Percentiles rank a stretch among this genome's conserved stretches.
Evolutionary conservation across 495 filamentous ascomycete genomes (phyloP).

Genomic region (Penicillium crystallinum): DNA sequence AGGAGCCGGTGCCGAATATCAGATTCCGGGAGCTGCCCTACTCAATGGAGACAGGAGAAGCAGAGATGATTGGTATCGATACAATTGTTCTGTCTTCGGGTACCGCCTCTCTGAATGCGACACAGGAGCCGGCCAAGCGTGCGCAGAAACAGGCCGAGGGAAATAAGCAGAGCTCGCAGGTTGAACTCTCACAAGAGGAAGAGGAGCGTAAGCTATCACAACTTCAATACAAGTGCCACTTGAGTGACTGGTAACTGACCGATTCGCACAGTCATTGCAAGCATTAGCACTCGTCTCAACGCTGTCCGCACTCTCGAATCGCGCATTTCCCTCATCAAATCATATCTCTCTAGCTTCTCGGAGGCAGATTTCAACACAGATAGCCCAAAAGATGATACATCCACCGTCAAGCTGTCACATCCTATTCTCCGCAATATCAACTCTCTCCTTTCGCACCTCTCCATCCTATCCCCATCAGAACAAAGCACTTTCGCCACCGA

Average conservation of each 20-base stretch:
- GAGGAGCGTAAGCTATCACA: slow-evolving; percentile 56
- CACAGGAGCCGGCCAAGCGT: slow-evolving; percentile 8
- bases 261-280: slow-evolving; percentile 50
- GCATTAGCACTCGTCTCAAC: slow-evolving; percentile 80
- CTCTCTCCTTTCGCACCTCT: slow-evolving; percentile 49
- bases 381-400: slow-evolving; percentile 24
- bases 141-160: slow-evolving; percentile 30
- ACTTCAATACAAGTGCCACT: background rate
- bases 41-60: slow-evolving; percentile 85
- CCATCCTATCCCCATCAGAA: slow-evolving; percentile 46
- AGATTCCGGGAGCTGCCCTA: slow-evolving; percentile 82
- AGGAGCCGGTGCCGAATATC: slow-evolving; percentile 51
- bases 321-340: slow-evolving; percentile 73
- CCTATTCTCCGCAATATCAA: slow-evolving; percentile 54
- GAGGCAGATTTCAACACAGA: slow-evolving; percentile 45
- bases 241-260: slow-evolving; percentile 9
- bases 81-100: slow-evolving; percentile 79
- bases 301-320: slow-evolving; percentile 87
- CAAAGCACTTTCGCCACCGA: slow-evolving; percentile 56
- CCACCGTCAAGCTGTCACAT: slow-evolving; percentile 31
- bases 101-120: slow-evolving; percentile 54
- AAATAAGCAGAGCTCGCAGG: slow-evolving; percentile 34
- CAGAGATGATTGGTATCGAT: slow-evolving; percentile 96
- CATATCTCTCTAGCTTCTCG: slow-evolving; percentile 71
- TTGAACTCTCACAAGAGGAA: slow-evolving; percentile 66